Evolutionary conservation across 257 asterid species (phyloP).

Genomic region (Capsicum pubescens): DNA sequence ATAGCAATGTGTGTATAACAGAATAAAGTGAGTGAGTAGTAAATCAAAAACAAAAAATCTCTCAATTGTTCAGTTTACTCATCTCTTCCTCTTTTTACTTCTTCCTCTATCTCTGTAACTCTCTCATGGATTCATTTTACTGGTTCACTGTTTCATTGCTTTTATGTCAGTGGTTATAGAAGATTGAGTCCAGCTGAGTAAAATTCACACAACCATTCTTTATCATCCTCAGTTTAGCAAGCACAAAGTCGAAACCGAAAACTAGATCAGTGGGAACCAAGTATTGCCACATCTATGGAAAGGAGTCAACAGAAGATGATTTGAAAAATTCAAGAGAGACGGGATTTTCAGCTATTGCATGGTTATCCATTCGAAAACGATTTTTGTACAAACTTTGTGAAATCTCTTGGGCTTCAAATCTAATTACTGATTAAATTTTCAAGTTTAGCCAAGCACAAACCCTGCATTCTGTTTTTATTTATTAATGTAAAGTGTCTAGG

Average conservation of each 20-base stretch:
- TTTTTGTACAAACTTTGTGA: neutral
- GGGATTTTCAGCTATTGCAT: neutral
- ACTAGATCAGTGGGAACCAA: neutral
- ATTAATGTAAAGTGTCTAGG: neutral
- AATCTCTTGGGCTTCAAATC: neutral
- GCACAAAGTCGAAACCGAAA: neutral
- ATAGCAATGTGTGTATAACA: too few species aligned
- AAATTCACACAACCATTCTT: too few species aligned
- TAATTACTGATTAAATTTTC: neutral
- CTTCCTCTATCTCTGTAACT: too few species aligned
- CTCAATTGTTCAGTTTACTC: too few species aligned
- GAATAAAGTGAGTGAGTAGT: too few species aligned
- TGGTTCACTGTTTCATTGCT: too few species aligned
- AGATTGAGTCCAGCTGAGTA: too few species aligned
- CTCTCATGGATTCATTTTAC: too few species aligned
- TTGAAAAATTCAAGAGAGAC: neutral
- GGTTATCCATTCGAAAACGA: neutral
- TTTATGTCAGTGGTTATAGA: too few species aligned
- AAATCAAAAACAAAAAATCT: too few species aligned
- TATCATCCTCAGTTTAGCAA: conserved; percentile 5
- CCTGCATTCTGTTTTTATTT: neutral
- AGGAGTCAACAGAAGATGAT: neutral
- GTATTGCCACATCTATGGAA: neutral
- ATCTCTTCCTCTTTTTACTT: too few species aligned
- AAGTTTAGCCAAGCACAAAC: neutral